Base-by-base conservation (phyloP, 108 stramenopile species). In the Skeletonema marinoi region DNA sequence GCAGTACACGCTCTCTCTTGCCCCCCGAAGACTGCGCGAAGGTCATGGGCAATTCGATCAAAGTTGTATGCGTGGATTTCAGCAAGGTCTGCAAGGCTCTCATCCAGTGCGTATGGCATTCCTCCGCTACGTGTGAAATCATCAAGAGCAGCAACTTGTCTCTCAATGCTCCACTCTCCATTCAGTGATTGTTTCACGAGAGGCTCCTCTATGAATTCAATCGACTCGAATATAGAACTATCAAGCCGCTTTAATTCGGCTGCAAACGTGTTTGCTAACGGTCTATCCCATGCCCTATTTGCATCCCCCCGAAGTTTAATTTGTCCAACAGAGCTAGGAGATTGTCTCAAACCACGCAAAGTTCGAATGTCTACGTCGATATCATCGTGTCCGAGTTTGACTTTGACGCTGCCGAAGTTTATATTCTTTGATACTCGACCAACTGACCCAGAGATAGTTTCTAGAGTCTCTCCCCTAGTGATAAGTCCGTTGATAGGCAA, bases 151-250 rank as follows among this genome's bases (percentile, higher is more conserved):
- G 61, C 38, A 6, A 92, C 81, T 60, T 95, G 92, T 14, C 17
- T 19, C 14, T 68, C 74, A 13, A 92, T 31, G 68, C 68, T 68
- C 89, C 90, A 91, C 65, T 69, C 62, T 44, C 56, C 69, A 32
- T 69, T 38, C 13, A 32, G 17, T n/a, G 32, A 30, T 42, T 82
- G 71, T 65, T 80, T 77, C 70, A 76, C 30, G 13, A 95, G 51
- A 9, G 94, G 94, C 77, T 95, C 94, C 70, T 95, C 94, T 31
- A 95, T 85, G 70, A 89, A 95, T 68, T 95, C 93, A 9, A 92
- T 59, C 60, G 21, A 33, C 63, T 35, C 35, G 11, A 60, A 31
- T 17, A 19, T 25, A 66, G 60, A 6, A 71, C 30, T 30, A 46
- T 68, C 68, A 9, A 70, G 29, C 3, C 35, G 66, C 38, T 74